Conservation (phyloP, 176 grass and related monocot species). For the Puccinellia tenuiflora region DNA sequence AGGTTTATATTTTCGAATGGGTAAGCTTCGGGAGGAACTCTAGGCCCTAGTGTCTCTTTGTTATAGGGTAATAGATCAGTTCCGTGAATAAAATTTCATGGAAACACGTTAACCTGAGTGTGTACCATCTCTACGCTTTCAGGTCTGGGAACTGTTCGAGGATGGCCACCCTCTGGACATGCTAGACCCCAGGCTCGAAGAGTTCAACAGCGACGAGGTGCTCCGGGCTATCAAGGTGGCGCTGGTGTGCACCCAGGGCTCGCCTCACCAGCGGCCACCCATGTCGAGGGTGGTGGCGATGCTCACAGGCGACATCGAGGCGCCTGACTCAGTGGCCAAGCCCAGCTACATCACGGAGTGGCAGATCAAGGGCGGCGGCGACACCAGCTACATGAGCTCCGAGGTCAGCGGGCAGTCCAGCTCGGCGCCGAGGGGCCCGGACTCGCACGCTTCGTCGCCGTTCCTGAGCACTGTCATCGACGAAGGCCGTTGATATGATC, state of each 20-base stretch:
- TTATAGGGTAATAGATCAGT: background rate
- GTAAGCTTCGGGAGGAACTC: conserved; percentile 32
- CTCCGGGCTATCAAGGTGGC: conserved; percentile 49
- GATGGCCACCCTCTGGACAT: conserved; percentile 31
- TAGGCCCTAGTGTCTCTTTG: background rate
- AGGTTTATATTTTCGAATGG: conserved; percentile 85
- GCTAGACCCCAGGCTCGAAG: conserved; percentile 39
- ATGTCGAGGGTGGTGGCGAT: conserved; percentile 78
- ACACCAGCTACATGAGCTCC: conserved; percentile 20
- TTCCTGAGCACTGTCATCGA: conserved; percentile 31
- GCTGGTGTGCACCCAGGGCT: conserved; percentile 64
- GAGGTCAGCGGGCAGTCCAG: conserved; percentile 20
- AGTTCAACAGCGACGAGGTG: conserved; percentile 42
- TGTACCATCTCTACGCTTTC: background rate
- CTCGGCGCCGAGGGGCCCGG: background rate
- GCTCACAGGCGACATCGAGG: conserved; percentile 43
- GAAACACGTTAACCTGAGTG: background rate
- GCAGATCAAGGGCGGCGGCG: conserved; percentile 50
- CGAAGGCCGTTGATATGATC: conserved; percentile 28
- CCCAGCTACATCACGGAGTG: conserved; percentile 74
- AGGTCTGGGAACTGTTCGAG: conserved; percentile 71
- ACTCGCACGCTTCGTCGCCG: background rate
- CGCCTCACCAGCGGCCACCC: conserved; percentile 47
- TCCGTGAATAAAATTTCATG: background rate
- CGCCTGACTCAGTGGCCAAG: conserved; percentile 31